Percentiles rank a stretch among this genome's conserved stretches.
Conservation (phyloP, 352 stramenopile genomes). For the Pythium brachiatum region DNA sequence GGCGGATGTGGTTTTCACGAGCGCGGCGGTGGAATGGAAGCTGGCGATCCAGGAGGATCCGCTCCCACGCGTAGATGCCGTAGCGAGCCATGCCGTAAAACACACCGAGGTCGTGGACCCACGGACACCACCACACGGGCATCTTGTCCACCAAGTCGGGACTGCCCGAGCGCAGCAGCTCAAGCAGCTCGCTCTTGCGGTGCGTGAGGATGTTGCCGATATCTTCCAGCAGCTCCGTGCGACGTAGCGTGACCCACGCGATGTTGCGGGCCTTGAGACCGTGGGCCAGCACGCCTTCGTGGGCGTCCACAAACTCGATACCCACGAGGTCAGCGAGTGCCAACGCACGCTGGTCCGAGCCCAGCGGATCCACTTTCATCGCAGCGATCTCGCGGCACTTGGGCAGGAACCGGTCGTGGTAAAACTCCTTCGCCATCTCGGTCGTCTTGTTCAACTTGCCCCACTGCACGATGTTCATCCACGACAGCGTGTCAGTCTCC, state of each 20-base stretch:
- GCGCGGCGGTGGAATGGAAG: slow-evolving; percentile 73
- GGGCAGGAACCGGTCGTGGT: slow-evolving; percentile 67
- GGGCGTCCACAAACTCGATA: slow-evolving; percentile 85
- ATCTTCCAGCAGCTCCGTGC: slow-evolving; percentile 70
- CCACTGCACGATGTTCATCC: slow-evolving; percentile 82
- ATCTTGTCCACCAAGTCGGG: slow-evolving; percentile 63
- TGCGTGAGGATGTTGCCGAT: slow-evolving; percentile 59
- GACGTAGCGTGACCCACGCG: slow-evolving; percentile 78
- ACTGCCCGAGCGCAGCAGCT: slow-evolving; percentile 58
- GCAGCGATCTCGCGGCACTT: slow-evolving; percentile 75
- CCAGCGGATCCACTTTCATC: slow-evolving; percentile 79
- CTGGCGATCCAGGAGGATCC: slow-evolving; percentile 65
- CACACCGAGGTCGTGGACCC: slow-evolving; percentile 78
- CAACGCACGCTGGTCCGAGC: slow-evolving; percentile 69
- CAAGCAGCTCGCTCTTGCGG: slow-evolving; percentile 35
- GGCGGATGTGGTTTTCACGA: slow-evolving; percentile 64
- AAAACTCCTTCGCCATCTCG: slow-evolving; percentile 53
- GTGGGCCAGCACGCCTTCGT: slow-evolving; percentile 79
- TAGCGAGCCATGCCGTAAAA: slow-evolving; percentile 81
- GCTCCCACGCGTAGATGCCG: slow-evolving; percentile 69
- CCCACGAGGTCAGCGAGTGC: slow-evolving; percentile 74
- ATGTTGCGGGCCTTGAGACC: slow-evolving; percentile 84
- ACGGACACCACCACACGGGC: slow-evolving; percentile 89
- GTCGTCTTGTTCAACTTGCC: slow-evolving; percentile 83
- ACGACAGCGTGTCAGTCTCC: slow-evolving; percentile 80